Percentiles rank a stretch among this genome's conserved stretches.
Conservation (phyloP, 176 grass and related monocot genomes). For the Thinopyrum elongatum region DNA sequence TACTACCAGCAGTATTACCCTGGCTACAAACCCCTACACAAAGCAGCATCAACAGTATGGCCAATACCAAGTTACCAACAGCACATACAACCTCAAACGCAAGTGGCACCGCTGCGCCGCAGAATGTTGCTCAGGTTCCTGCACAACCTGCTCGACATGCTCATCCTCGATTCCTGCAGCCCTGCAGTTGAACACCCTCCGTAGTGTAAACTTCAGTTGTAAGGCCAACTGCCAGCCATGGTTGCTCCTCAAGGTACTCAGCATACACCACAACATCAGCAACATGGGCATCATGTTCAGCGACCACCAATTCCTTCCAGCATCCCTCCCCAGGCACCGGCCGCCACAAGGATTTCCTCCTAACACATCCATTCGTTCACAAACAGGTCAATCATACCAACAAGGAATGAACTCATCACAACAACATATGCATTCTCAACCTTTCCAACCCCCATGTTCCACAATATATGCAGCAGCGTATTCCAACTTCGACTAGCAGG, state of each 20-base stretch:
- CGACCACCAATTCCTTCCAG: not conserved
- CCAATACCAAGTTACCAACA: too few species aligned
- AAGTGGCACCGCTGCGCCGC: too few species aligned
- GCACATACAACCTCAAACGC: too few species aligned
- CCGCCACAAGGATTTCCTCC: conserved; percentile 31
- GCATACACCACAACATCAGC: conserved; percentile 46
- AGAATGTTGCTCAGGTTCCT: too few species aligned
- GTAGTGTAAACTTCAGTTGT: conserved; percentile 31
- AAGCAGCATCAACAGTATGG: too few species aligned
- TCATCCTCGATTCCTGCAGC: too few species aligned
- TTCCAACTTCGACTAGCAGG: too few species aligned
- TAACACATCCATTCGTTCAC: conserved; percentile 5
- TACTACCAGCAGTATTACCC: too few species aligned
- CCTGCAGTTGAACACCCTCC: conserved; percentile 36
- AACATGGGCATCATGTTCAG: conserved; percentile 47
- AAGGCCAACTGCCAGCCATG: conserved; percentile 49
- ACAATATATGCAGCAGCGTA: too few species aligned
- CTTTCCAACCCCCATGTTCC: conserved; percentile 28
- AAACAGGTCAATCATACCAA: conserved; percentile 47
- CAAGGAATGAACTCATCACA: conserved; percentile 49
- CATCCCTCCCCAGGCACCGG: conserved; percentile 42
- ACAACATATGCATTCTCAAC: conserved; percentile 34
- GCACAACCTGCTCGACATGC: too few species aligned
- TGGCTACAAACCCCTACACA: too few species aligned
- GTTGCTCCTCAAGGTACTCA: conserved; percentile 32